These are phyloP conservation scores for Syncephalastrum sp. DNA, from an alignment of 371 early-diverging fungal species.

Conservation along the genomic window DNA sequence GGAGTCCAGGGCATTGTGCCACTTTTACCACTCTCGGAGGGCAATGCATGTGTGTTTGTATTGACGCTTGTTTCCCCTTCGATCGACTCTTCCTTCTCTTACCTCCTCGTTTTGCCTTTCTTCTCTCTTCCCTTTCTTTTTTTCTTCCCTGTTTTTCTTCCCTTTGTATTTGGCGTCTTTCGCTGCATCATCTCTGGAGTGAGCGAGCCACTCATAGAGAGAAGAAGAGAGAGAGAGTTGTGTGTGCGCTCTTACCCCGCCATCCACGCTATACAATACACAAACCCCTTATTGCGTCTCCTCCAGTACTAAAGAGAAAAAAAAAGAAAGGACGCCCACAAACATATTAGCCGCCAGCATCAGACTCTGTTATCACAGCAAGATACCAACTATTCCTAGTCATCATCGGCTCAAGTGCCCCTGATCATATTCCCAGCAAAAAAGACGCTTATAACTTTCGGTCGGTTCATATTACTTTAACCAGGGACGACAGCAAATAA, in stretches of 20 bases:
- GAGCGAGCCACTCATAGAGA: slow-evolving; percentile 1
- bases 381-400: too few species aligned
- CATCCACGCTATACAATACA: too few species aligned
- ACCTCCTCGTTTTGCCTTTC: slow-evolving; percentile 5
- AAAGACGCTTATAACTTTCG: too few species aligned
- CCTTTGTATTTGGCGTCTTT: not conserved
- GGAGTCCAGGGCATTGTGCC: slow-evolving; percentile 11
- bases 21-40: slow-evolving; percentile 13
- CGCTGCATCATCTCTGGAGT: not conserved
- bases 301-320: too few species aligned
- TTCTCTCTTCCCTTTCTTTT: slow-evolving; percentile 8
- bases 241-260: not conserved
- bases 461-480: too few species aligned
- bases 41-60: slow-evolving; percentile 13
- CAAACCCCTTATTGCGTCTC: too few species aligned
- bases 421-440: too few species aligned
- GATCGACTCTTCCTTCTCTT: not conserved
- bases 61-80: slow-evolving; percentile 2
- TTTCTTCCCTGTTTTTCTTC: slow-evolving; percentile 4
- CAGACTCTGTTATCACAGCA: too few species aligned
- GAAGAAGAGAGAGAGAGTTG: slow-evolving; percentile 3
- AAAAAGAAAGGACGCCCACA: too few species aligned
- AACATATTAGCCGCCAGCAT: too few species aligned
- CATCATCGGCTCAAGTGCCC: too few species aligned
- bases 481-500: too few species aligned